These are phyloP conservation scores for Ophioceras dolichostomum DNA, from an alignment of 2,329 filamentous ascomycete species.

Conservation along the genomic window DNA sequence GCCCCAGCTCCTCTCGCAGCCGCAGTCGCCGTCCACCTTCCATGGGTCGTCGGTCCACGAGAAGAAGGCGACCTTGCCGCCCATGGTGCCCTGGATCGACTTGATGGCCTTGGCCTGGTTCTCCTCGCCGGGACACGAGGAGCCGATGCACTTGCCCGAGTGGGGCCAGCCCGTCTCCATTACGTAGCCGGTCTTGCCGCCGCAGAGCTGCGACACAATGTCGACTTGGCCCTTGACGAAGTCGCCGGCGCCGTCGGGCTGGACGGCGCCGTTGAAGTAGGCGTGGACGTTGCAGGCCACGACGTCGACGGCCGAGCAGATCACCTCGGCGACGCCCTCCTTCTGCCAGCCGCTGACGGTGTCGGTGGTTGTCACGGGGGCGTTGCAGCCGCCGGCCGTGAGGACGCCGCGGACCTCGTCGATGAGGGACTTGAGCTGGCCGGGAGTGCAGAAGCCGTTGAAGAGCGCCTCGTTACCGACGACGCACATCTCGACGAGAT, in stretches of 20 bases:
- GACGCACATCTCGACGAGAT: conserved; percentile 65
- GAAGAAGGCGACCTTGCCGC: conserved; percentile 68
- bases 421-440: conserved; percentile 60
- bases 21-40: conserved; percentile 60
- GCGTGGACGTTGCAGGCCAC: conserved; percentile 82
- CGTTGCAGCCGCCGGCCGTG: conserved; percentile 53
- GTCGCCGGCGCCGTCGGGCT: conserved; percentile 53
- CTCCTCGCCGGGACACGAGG: conserved; percentile 50
- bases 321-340: conserved; percentile 36
- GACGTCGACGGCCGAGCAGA: conserved; percentile 68
- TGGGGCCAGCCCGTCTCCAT: conserved; percentile 88
- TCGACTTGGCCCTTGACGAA: conserved; percentile 69
- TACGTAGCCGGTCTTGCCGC: conserved; percentile 61
- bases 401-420: conserved; percentile 51
- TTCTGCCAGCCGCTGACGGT: conserved; percentile 68
- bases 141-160: conserved; percentile 55
- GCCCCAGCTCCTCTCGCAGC: conserved; percentile 75
- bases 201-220: conserved; percentile 58
- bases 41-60: conserved; percentile 67
- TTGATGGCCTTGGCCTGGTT: conserved; percentile 65
- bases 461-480: conserved; percentile 88
- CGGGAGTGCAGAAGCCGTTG: conserved; percentile 53
- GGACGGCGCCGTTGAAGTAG: conserved; percentile 72
- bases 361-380: conserved; percentile 75
- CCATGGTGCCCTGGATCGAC: conserved; percentile 53